Conservation (phyloP, 148 eudicot species). For the Hydrangea macrophylla region DNA sequence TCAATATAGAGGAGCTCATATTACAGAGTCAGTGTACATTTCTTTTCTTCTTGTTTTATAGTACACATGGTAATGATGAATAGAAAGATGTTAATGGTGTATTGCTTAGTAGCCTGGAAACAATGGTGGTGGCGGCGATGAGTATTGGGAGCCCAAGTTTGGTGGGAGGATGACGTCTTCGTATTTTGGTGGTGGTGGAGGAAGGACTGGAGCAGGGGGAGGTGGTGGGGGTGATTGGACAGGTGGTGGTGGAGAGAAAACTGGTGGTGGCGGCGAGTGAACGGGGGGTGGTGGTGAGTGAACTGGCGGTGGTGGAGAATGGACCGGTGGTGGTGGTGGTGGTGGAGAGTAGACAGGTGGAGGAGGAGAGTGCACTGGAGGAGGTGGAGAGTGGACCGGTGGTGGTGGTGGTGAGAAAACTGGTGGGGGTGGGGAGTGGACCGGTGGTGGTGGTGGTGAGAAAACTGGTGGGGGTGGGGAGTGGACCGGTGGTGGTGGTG, state of each 20-base stretch:
- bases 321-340: constrained; percentile 11
- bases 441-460: constrained; percentile 17
- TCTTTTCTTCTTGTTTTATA: not conserved
- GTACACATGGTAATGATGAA: not conserved
- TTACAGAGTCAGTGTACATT: not conserved
- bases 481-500: constrained; percentile 3
- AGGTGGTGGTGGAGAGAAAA: constrained; percentile 17
- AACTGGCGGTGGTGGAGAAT: constrained; percentile 16
- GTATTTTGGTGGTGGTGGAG: constrained; percentile 28
- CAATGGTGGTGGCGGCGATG: constrained; percentile 68
- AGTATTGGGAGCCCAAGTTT: constrained; percentile 38
- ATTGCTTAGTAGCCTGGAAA: constrained; percentile 28
- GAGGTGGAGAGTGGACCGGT: constrained; percentile 5
- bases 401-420: constrained; percentile 13
- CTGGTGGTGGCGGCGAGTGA: constrained; percentile 13
- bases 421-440: not conserved
- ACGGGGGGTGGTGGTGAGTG: constrained; percentile 14
- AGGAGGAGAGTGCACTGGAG: not conserved
- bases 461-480: constrained; percentile 1
- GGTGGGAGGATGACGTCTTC: constrained; percentile 48
- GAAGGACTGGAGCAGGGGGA: not conserved
- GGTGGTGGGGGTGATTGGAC: constrained; percentile 20
- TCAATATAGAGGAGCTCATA: not conserved
- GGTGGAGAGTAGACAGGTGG: not conserved
- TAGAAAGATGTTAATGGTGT: not conserved